A percentile compares a stretch with the other conserved stretches of the same genome.
These are phyloP conservation scores for Malassezia yamatoensis DNA, from an alignment of 1,284 basidiomycete genomes.

Conservation along the genomic window DNA sequence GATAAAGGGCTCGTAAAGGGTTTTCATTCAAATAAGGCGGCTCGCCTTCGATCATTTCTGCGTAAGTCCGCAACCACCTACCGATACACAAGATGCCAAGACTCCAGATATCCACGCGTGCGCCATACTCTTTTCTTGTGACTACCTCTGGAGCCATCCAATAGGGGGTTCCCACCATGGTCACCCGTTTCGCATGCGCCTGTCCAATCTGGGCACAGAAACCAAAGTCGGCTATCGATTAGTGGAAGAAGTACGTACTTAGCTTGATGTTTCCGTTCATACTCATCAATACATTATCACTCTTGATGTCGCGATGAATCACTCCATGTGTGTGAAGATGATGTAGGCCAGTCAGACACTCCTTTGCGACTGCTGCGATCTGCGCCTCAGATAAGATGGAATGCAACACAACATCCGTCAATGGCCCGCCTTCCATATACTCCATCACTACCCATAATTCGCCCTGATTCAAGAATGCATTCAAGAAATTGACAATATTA, in stretches of 20 bases:
- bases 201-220: conserved; percentile 97
- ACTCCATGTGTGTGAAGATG: conserved; percentile 88
- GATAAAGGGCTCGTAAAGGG: conserved; percentile 83
- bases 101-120: conserved; percentile 97
- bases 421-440: conserved; percentile 85
- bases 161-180: conserved; percentile 99
- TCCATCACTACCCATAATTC: conserved; percentile 99
- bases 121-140: conserved; percentile 93
- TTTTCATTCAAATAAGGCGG: conserved; percentile 96
- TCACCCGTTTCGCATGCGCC: conserved; percentile 81
- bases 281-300: conserved; percentile 85
- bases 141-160: conserved; percentile 99
- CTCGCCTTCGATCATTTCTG: conserved; percentile 94
- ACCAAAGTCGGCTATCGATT: conserved; percentile 76
- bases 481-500: conserved; percentile 99
- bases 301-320: conserved; percentile 97
- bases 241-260: conserved; percentile 56
- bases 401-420: conserved; percentile 92
- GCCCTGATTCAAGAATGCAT: conserved; percentile 92
- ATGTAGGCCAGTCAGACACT: conserved; percentile 79
- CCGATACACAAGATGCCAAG: conserved; percentile 96
- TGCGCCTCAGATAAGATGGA: conserved; percentile 88
- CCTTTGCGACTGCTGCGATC: conserved; percentile 82
- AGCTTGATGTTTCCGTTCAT: conserved; percentile 92
- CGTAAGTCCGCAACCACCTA: background rate